Base-by-base conservation (phyloP, 1,139 yeast species). In the Zygosaccharomyces sapae region DNA sequence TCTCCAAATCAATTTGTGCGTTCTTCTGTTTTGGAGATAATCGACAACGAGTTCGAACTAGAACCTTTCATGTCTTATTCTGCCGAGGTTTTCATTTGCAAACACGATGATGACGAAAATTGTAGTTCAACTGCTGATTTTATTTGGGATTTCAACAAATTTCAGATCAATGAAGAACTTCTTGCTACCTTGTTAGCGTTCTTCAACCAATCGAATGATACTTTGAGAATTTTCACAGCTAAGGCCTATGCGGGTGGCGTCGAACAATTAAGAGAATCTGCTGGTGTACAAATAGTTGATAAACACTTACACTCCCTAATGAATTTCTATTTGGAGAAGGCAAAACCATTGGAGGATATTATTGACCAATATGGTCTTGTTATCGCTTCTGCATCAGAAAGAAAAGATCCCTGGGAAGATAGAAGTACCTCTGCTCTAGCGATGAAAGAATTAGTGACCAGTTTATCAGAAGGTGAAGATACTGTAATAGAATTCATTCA, bases 1-100 rank as follows among this genome's bases (percentile, higher is more conserved):
- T 73, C 85, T 0, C 76, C 87, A 0, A 84, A 82, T 50, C 68
- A 72, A 4, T 85, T 86, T 68, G 94, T 89, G 7, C 81, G 95
- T 55, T 74, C 81, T 7, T 77, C 95, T 1, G 77, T 90, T 37
- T 73, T 94, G 54, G 97, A 92, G 65, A 83, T 83, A 7, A 66
- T 94, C 40, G 97, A 92, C 63, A 79, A 87, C 44, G 97, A 92
- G 61, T 84, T 89, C 57, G 96, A 89, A 53, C 68, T 92, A 46
- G 69, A 74, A n/a, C 74, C 79, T 0, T 74, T 70, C 38, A 57
- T 79, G 61, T 68, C 70, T 5, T 79, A 77, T 49, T 74, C 83
- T 22, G 79, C 75, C 48, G 95, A 90, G 63, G 68, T 92, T 29
- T 90, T 86, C 81, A 82, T 94, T 50, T 77, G 86, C 18, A 76